These are phyloP conservation scores for Ophiostoma ulmi DNA, from an alignment of 2,329 filamentous ascomycete genomes.

Conservation along the genomic window DNA sequence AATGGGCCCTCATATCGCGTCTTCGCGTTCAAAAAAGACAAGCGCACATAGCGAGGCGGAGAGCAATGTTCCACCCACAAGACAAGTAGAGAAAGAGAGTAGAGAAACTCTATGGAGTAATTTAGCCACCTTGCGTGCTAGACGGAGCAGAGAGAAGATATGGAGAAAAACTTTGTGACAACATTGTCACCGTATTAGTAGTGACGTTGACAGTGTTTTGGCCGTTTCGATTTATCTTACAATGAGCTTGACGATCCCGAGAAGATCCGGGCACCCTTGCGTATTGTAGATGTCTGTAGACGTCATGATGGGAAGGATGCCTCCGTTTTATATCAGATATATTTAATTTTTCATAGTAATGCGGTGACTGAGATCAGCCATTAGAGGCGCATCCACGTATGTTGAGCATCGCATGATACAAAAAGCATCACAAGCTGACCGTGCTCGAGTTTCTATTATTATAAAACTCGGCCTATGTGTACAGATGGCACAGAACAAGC, in stretches of 20 bases:
- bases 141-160: neutral
- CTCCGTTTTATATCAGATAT: neutral
- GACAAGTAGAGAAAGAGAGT: conserved; percentile 9
- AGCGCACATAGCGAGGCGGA: neutral
- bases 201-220: neutral
- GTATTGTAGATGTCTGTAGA: neutral
- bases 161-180: neutral
- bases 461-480: neutral
- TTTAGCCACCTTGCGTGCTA: neutral
- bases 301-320: neutral
- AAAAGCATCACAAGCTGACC: too few species aligned
- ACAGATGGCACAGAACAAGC: neutral
- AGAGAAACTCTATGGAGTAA: neutral
- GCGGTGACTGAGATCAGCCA: neutral
- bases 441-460: neutral
- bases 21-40: conserved; percentile 1
- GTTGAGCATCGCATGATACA: neutral
- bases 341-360: neutral
- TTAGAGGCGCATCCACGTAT: neutral
- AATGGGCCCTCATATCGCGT: conserved; percentile 9
- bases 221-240: neutral
- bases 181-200: neutral
- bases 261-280: neutral
- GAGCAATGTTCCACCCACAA: neutral
- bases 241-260: conserved; percentile 4